Evolutionary conservation across 371 early-diverging fungal species (phyloP), one percentile per base, ranked within the genome.

Genomic region (Syncephalastrum sp.): DNA sequence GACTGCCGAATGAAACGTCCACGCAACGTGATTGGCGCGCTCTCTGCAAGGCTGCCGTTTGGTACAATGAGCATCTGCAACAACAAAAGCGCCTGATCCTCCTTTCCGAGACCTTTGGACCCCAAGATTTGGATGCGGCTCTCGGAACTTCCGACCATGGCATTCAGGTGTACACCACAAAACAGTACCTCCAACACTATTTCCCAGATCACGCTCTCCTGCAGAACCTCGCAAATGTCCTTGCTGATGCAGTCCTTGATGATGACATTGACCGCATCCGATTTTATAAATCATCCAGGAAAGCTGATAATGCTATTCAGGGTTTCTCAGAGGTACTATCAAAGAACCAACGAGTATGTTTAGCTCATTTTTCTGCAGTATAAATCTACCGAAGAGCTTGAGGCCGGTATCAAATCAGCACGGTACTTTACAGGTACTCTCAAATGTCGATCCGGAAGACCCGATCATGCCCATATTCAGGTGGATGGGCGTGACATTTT

Each of bases 391-490:
- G 79, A 79, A 5, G 83, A 85, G 48, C 60, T 83, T 5, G 82
- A 83, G 59, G 82, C 79, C 0, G 85, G 83, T 12, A 82, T 83
- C 50, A 83, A 85, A 49, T 83, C 82, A 23, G 60, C 65, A 42
- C 69, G 81, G 16, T 85, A 78, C 53, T 72, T 81, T 53, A 72
- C 81, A 17, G 85, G 85, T 4, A 67, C 74, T n/a, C 63, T 82
- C 17, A 66, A 72, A 5, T 82, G 79, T 27, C 74, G 77, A 33
- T 61, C 74, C 21, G 79, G 75, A 29, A 69, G 68, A 41, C 72
- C 82, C 25, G 75, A 86, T 25, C 79, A 81, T 56, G 88, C 85
- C 4, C 79, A 83, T 52, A 75, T 90, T 6, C 69, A 73, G n/a
- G 65, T 69, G 27, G 48, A 56, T 21, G 73, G 69, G 27, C 77